Conservation (phyloP, 139 green algal species). For the Mesotaenium endlicherianum region DNA sequence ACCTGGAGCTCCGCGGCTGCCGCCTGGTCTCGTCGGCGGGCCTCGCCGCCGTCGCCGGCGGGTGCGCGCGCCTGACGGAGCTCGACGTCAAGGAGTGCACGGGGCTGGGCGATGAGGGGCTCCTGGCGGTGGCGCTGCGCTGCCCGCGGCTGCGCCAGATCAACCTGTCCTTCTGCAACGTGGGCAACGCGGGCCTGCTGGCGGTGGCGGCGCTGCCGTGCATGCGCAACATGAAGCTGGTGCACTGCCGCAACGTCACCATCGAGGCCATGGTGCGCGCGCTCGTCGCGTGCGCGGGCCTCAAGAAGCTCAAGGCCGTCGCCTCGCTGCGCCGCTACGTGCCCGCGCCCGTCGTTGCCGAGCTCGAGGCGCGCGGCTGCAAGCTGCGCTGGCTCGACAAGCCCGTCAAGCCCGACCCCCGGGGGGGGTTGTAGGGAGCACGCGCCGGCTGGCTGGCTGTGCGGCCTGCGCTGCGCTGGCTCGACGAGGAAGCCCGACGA, state of each 20-base stretch:
- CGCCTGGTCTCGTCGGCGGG: not conserved
- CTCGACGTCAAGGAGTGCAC: slow-evolving; percentile 26
- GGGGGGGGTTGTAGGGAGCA: no score
- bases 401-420: no score
- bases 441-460: no score
- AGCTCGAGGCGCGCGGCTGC: slow-evolving; percentile 22
- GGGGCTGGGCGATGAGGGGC: not conserved
- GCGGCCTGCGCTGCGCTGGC: no score
- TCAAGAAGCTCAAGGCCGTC: slow-evolving; percentile 39
- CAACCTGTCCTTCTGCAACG: slow-evolving; percentile 21
- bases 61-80: not conserved
- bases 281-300: not conserved
- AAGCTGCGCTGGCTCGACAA: slow-evolving; percentile 36
- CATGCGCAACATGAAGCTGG: slow-evolving; percentile 37
- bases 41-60: not conserved
- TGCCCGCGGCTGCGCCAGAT: slow-evolving; percentile 17
- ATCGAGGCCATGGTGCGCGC: not conserved
- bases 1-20: slow-evolving; percentile 11
- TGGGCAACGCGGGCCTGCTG: slow-evolving; percentile 5
- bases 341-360: not conserved
- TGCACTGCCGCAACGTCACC: slow-evolving; percentile 26
- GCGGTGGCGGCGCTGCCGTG: slow-evolving; percentile 18
- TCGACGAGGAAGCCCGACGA: no score
- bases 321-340: not conserved
- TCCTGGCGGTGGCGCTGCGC: slow-evolving; percentile 2